Base-by-base conservation (phyloP, 2,329 filamentous ascomycete species). In the Aspergillus fischeri region DNA sequence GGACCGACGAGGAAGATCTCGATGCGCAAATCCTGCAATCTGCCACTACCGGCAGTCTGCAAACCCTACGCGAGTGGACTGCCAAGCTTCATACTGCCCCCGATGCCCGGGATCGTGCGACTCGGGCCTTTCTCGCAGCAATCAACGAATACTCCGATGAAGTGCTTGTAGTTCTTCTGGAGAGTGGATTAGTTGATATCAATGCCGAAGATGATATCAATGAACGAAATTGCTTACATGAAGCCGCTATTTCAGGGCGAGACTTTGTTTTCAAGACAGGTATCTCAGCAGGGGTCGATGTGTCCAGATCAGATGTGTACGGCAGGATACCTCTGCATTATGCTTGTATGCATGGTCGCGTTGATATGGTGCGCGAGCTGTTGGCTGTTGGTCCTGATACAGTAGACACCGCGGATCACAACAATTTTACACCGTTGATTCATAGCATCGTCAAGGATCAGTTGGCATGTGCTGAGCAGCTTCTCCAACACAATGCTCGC, bases 201-300 rank as follows among this genome's bases (percentile, higher is more conserved):
- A 87, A 91, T 67, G 94, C 92, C 0, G 91, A 96, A 67, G 94
- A 99, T 71, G 92, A 97, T 67, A 97, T 99, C 73, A 99, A 97
- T 67, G 93, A 97, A 77, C 85, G 94, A 44, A 99, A 97, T 68
- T 96, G 92, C 69, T 81, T 99, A 49, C 94, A 99, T 67, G 94
- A 97, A 75, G 91, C 94, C n/a, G 89, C 92, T 0, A 97, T 97
- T 53, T 96, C 95, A 60, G 92, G 92, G 21, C 92, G 92, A 67
- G 77, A 83, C 9, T 87, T 90, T 64, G 89, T 97, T 29, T 79
- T 97, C 57, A 79, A 84, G 52, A 86, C 89, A 62, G 92, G 89
- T 3, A 78, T 99, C n/a, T 78, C 83, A 1, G 86, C 83, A 49
- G 86, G 84, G 4, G 91, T 97, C 35, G 86, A 92, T 60, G 86